A percentile compares a stretch with the other conserved stretches of the same genome.
These are phyloP conservation scores for Chlorella variabilis DNA, from an alignment of 163 green algal species.

Conservation along the genomic window DNA sequence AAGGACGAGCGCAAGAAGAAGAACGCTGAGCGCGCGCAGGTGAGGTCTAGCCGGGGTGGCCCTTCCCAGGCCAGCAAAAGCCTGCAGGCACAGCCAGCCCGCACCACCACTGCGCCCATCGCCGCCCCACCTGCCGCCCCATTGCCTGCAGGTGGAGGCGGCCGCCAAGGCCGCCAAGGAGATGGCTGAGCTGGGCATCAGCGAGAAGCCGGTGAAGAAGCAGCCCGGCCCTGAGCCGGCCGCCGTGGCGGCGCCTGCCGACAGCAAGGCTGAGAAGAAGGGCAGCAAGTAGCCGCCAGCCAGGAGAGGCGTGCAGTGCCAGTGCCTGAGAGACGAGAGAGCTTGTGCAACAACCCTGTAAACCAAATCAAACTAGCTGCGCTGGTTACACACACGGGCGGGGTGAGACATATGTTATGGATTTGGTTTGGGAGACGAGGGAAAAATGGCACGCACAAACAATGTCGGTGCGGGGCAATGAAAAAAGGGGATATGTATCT, in stretches of 20 bases:
- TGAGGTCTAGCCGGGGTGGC: not conserved
- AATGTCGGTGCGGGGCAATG: too few species aligned
- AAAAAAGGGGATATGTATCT: too few species aligned
- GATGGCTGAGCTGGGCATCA: conserved; percentile 30
- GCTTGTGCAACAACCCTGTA: not conserved
- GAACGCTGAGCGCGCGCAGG: conserved; percentile 9
- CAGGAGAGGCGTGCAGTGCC: too few species aligned
- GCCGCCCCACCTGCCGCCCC: not conserved
- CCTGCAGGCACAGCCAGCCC: too few species aligned
- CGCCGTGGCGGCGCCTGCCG: not conserved
- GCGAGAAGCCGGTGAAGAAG: conserved; percentile 5
- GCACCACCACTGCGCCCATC: not conserved
- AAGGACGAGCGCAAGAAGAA: conserved; percentile 39
- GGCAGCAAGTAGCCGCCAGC: not conserved
- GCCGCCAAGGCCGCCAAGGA: conserved; percentile 36
- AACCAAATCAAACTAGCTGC: too few species aligned
- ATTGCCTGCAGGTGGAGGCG: not conserved
- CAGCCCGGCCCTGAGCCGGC: not conserved
- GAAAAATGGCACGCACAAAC: too few species aligned
- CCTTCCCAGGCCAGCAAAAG: too few species aligned
- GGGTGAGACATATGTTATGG: too few species aligned
- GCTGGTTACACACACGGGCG: too few species aligned
- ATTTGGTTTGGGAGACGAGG: too few species aligned
- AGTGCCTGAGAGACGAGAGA: too few species aligned
- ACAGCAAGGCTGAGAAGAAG: not conserved